Evolutionary conservation across 192 early-diverging fungal species (phyloP).

Genomic region (Mortierella hygrophila): DNA sequence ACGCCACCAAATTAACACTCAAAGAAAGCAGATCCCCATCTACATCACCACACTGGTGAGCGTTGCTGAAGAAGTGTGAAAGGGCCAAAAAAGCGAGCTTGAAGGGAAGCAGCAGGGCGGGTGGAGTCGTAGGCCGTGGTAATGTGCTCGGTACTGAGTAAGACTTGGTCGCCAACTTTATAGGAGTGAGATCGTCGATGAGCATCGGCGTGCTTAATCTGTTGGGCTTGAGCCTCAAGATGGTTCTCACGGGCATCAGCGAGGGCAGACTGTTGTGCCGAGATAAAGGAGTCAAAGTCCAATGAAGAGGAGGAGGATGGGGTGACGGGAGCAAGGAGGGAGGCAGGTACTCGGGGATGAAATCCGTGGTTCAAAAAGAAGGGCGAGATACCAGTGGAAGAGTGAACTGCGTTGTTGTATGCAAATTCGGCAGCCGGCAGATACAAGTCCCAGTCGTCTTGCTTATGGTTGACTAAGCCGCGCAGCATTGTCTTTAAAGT

Average conservation of each 20-base stretch:
- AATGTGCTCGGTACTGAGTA: slow-evolving; percentile 18
- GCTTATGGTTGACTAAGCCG: slow-evolving; percentile 14
- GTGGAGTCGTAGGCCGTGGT: slow-evolving; percentile 2
- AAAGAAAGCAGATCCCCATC: too few relatives aligned
- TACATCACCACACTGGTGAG: too few relatives aligned
- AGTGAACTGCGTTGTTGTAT: too few relatives aligned
- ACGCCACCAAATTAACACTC: too few relatives aligned
- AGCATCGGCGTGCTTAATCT: too few relatives aligned
- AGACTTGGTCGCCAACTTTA: slow-evolving; percentile 7
- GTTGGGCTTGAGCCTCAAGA: neutral
- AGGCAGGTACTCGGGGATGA: too few relatives aligned
- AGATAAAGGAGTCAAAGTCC: slow-evolving; percentile 9
- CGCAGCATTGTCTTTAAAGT: slow-evolving; percentile 28
- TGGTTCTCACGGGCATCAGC: neutral
- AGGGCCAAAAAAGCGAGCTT: slow-evolving; percentile 15
- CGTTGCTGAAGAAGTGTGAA: slow-evolving; percentile 14
- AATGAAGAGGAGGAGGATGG: too few relatives aligned
- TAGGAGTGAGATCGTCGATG: slow-evolving; percentile 4
- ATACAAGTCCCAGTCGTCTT: slow-evolving; percentile 59
- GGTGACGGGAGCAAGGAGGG: too few relatives aligned
- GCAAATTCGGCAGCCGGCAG: too few relatives aligned
- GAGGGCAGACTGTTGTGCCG: neutral
- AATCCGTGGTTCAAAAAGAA: too few relatives aligned
- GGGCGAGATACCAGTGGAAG: too few relatives aligned
- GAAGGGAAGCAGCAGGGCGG: neutral